Evolutionary conservation across 1,284 basidiomycete species (phyloP).

Genomic region (Marasmius sp.): DNA sequence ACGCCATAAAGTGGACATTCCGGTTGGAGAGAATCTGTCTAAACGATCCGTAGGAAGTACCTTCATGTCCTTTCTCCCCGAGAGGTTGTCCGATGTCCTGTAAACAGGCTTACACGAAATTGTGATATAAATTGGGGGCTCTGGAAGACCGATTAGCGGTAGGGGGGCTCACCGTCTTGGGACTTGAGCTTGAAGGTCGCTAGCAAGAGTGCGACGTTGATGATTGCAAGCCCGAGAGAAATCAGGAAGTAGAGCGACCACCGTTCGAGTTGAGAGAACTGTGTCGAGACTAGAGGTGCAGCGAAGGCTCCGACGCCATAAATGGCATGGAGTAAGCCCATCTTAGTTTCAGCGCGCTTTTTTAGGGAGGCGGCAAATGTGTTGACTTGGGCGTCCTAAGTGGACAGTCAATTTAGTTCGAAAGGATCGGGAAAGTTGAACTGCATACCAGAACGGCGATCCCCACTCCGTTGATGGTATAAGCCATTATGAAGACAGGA

Average conservation of each 20-base stretch:
- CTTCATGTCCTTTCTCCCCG: conserved; percentile 25
- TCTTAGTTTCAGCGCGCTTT: conserved; percentile 25
- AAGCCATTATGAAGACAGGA: conserved; percentile 58
- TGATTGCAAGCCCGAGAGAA: conserved; percentile 54
- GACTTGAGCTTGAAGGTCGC: conserved; percentile 51
- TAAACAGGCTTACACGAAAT: conserved; percentile 35
- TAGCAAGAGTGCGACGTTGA: conserved; percentile 40
- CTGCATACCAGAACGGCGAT: conserved; percentile 47
- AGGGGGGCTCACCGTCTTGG: conserved; percentile 46
- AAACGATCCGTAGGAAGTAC: conserved; percentile 34
- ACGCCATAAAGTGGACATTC: conserved; percentile 48
- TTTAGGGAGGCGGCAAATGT: conserved; percentile 39
- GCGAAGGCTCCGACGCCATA: conserved; percentile 57
- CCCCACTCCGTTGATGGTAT: conserved; percentile 63
- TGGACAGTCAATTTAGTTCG: background rate
- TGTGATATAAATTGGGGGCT: background rate
- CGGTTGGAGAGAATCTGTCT: conserved; percentile 53
- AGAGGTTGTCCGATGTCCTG: conserved; percentile 38
- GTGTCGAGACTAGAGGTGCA: conserved; percentile 67
- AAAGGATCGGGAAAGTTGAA: background rate
- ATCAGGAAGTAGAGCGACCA: conserved; percentile 66
- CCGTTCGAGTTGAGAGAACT: conserved; percentile 52
- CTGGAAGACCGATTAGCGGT: background rate
- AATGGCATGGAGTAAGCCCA: conserved; percentile 61
- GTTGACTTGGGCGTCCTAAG: conserved; percentile 46